phyloP scores from a whole-genome alignment of 2,329 filamentous ascomycete genomes.

The Ceratocystis eucalypticola region DNA sequence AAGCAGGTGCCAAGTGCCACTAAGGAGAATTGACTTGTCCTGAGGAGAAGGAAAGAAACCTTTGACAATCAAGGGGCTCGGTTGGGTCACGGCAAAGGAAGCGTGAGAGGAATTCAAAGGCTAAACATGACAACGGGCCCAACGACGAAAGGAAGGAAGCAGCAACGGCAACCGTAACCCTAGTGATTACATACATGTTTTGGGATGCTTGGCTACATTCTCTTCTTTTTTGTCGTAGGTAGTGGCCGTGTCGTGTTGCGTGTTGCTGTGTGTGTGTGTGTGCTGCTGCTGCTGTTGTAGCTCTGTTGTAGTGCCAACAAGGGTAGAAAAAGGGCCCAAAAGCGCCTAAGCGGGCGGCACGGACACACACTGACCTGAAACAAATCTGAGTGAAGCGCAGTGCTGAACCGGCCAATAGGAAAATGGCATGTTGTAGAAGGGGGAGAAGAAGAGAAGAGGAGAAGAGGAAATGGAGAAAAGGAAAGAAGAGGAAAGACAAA shows the following conservation, averaged over 20 bases:
- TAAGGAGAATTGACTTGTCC: background rate
- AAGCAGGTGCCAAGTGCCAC: background rate
- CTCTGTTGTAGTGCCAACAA: background rate
- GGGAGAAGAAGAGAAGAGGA: background rate
- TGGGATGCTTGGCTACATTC: no score
- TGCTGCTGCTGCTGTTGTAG: no score
- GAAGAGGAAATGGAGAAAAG: no score
- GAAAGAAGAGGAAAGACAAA: no score
- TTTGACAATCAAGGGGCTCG: background rate
- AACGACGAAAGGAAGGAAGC: background rate
- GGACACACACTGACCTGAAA: conserved; percentile 19
- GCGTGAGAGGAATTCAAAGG: background rate
- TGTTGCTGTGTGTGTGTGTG: no score
- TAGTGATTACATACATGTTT: no score
- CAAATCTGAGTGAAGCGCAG: conserved; percentile 14
- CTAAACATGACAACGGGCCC: background rate
- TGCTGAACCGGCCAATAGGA: conserved; percentile 9
- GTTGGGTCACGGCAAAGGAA: background rate
- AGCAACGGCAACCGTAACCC: no score
- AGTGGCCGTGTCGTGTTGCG: no score
- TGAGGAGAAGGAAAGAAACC: background rate
- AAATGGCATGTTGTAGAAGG: background rate
- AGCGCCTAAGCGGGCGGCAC: conserved; percentile 13
- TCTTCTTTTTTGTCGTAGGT: no score
- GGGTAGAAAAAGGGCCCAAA: background rate